Percentiles rank a stretch among this genome's conserved stretches.
These are phyloP conservation scores for Elsinoe arachidis DNA, from an alignment of 2,329 filamentous ascomycete species.

Conservation along the genomic window DNA sequence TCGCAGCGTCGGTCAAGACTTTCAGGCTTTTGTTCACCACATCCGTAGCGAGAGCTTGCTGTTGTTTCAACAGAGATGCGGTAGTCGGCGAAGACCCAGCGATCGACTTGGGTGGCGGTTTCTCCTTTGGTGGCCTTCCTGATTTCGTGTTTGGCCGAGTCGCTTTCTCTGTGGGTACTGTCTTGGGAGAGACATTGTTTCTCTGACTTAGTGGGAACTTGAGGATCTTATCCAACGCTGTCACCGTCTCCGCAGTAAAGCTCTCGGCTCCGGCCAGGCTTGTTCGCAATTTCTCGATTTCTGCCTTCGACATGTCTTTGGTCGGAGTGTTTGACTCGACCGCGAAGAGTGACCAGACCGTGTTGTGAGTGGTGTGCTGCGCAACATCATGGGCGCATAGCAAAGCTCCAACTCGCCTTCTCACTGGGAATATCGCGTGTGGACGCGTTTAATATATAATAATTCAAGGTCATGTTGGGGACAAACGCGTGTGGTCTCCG, in stretches of 20 bases:
- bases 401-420: no score
- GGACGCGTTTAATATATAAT: neutral
- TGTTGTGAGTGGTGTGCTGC: no score
- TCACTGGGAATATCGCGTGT: neutral
- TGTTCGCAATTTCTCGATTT: neutral
- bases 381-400: no score
- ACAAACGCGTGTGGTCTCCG: neutral
- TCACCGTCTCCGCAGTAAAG: constrained; percentile 1
- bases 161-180: neutral
- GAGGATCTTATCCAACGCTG: neutral
- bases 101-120: neutral
- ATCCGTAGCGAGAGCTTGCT: constrained; percentile 60
- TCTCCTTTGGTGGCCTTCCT: neutral
- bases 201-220: neutral
- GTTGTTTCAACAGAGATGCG: constrained; percentile 49
- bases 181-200: neutral
- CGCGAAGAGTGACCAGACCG: neutral
- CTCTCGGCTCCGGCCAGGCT: neutral
- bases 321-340: neutral
- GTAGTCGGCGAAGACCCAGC: constrained; percentile 22
- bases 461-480: neutral
- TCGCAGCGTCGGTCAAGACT: constrained; percentile 51
- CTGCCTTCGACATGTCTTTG: neutral
- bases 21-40: constrained; percentile 64
- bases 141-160: neutral